Base-by-base conservation (phyloP, 2,329 filamentous ascomycete genomes). In the Epichloe baconii region DNA sequence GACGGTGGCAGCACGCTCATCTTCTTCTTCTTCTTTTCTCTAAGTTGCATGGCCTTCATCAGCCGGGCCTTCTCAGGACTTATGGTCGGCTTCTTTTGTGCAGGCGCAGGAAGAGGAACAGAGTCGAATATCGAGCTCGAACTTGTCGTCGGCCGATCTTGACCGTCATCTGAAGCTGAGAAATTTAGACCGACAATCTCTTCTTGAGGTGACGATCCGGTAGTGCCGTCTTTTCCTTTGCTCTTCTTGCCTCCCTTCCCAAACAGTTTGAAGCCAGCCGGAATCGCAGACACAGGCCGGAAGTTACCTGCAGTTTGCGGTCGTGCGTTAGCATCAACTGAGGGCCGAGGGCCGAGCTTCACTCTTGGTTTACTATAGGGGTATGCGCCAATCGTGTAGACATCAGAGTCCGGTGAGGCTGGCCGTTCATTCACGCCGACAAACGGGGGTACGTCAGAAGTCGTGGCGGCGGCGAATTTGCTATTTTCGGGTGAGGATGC, bases 41-140 rank as follows among this genome's bases (percentile, higher is more conserved):
- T 79, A 58, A 96, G 68, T 66, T 96, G 86, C 70, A 96, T 77
- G 7, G 93, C 93, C 70, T 94, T 96, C 87, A 95, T 90, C 55
- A 98, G 73, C 50, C 93, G 79, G 54, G 87, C 82, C 70, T 94
- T 97, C 66, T 98, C 93, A 0, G 88, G 87, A 1, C 88, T 88
- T 61, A 94, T 85, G 65, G 74, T 59, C 66, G 69, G 67, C 58
- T 70, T 71, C 38, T 59, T 58, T 5, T 73, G 67, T 58, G 75
- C 62, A 14, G 73, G 71, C 51, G 71, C 57, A 3, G 67, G 61
- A 34, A 68, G 63, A 35, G 65, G 56, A 38, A 63, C 57, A 19
- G 70, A 66, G 53, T 71, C 71, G 42, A 69, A 63, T 38, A 71
- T 69, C 26, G 69, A 63, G 35, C 70, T 70, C 21, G 75, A 74